Base-by-base conservation (phyloP, 148 eudicot species). In the Vaccinium corymbosum region DNA sequence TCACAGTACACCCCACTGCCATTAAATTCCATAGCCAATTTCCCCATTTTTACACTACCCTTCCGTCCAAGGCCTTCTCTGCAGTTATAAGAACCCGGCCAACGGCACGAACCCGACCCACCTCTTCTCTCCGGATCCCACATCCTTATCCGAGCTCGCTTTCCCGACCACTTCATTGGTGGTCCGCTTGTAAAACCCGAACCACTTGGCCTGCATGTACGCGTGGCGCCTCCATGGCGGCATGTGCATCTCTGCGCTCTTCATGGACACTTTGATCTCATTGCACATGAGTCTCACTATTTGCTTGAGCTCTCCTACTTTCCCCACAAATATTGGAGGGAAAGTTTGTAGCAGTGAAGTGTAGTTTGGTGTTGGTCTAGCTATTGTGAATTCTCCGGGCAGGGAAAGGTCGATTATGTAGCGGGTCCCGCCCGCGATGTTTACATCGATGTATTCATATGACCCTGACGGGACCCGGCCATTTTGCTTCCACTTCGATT, bases 171-270 rank as follows among this genome's bases (percentile, higher is more conserved):
- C 83, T 1, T 86, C 90, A 16, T 91, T 92, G 35, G 49, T 85
- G 4, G 96, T 92, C 76, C 98, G 79, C 84, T 85, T 94, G 81
- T 92, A 93, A 0, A 94, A 82, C 16, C 91, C 87, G 17, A 91
- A 89, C 92, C 97, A 95, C 88, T 92, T 94, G 0, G 95, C 94
- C 53, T 87, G 87, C 91, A 93, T 84, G 85, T 94, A 95, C 38
- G 82, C 85, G 4, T 84, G 83, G 80, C 92, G 89, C 82, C 98
- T 85, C 98, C 98, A 95, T 0, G 98, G 98, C 27, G 98, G 91
- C 86, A 93, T 85, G 64, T 82, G 82, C 85, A 95, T 77, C 13
- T 86, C 86, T 55, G 46, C 84, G 4, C 77, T 77, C 70, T 92
- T 93, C 89, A 95, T 82, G 4, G 96, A 94, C 59, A 83, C 81